phyloP scores from a whole-genome alignment of 805 yeast species.

The Spathaspora arborariae region DNA sequence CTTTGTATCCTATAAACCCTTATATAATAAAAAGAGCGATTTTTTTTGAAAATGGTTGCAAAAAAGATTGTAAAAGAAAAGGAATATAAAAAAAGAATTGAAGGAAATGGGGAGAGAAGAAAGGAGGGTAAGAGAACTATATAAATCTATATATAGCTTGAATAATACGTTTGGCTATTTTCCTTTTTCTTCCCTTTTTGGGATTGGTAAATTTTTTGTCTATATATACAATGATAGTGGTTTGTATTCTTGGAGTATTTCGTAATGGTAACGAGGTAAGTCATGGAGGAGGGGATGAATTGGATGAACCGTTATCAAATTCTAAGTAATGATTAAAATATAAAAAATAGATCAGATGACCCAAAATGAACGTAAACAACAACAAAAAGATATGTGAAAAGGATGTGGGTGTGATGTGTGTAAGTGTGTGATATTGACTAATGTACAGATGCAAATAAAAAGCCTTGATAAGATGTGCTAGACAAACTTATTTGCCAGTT shows the following conservation, averaged over 20 bases:
- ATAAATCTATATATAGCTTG: conserved; percentile 1
- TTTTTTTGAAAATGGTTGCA: background rate
- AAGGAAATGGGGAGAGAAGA: background rate
- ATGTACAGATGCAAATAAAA: conserved; percentile 3
- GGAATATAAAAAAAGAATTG: background rate
- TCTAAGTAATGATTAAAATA: background rate
- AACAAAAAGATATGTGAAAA: background rate
- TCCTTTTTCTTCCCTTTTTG: background rate
- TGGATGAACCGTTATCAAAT: background rate
- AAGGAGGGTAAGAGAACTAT: background rate
- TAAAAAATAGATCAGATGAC: background rate
- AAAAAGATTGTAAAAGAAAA: background rate
- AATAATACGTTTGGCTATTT: background rate
- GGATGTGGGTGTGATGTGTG: background rate
- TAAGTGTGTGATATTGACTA: background rate
- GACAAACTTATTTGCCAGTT: conserved; percentile 6
- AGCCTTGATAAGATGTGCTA: background rate
- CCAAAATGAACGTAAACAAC: background rate
- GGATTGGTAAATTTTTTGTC: background rate
- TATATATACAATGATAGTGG: background rate
- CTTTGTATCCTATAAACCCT: conserved; percentile 1
- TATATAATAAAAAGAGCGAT: background rate
- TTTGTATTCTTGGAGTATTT: background rate
- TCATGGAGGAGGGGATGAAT: background rate
- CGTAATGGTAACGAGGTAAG: background rate